Evolutionary conservation across 83 land plant genomes (phyloP), one percentile per base, ranked within the genome.

Genomic region (Larix sibirica): DNA sequence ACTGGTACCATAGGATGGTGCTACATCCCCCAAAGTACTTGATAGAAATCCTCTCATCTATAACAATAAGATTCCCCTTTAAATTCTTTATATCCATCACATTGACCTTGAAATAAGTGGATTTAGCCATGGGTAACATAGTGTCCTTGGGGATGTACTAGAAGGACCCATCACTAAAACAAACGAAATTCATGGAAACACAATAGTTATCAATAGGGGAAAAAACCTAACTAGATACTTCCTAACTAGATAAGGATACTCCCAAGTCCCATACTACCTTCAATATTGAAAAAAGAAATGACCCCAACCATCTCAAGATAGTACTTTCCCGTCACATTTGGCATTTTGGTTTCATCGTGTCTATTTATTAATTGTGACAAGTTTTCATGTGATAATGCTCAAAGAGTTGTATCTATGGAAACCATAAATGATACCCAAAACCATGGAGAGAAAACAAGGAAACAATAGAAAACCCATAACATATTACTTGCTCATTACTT

Each of bases 121-220:
- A 96, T 38, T 96, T 98, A 62, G 90, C 99, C 99, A 98, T 98
- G n/a, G 99, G 99, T 31, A 91, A 98, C n/a, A 88, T 90, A 0
- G 96, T 95, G 79, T 93, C 93, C 82, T 98, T 98, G 0, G 99
- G 99, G 10, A 98, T 85, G 75, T 98, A 98, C 84, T 93, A 92
- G 81, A 98, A 98, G 60, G 99, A 98, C 8, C 99, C 99, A 85
- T 98, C 99, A 85, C 99, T 98, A 69, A 98, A 98, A 12, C 96
- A 99, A 3, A 99, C 99, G 0, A 99, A 93, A 85, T 98, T 98
- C 83, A 98, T 79, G 9, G 99, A 94, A 3, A 97, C 96, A 81
- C 93, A 98, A 82, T 86, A 98, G 84, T 98, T 98, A 80, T 98
- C 99, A 0, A 88, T 97, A 2, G 93, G 85, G 1, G 99, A 97